Evolutionary conservation across 345 rosid genomes (phyloP), one percentile per base, ranked within the genome.

Genomic region (Laguncularia racemosa): DNA sequence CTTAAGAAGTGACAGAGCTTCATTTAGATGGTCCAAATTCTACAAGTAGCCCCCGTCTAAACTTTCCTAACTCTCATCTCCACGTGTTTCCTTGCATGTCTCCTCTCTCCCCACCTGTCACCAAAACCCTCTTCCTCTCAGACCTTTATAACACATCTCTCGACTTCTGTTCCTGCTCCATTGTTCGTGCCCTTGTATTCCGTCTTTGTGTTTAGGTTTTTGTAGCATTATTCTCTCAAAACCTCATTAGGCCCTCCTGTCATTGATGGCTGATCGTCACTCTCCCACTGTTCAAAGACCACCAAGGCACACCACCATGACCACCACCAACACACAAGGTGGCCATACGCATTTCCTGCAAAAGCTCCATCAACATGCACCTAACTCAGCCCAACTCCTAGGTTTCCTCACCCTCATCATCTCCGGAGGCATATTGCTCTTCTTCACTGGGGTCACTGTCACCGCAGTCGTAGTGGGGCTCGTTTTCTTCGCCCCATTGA

Each of bases 391-490:
- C 58, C 95, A 84, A 14, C 75, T 78, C 56, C 13, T 79, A 20
- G 95, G 95, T 2, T 16, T 82, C 58, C 62, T 85, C 14, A 62
- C 85, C 45, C 76, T 92, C 46, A 3, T 82, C 53, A 56, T 92
- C 66, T 66, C 95, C 16, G 76, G 78, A 52, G 77, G 79, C 62
- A 61, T 84, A 58, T 83, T 92, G 49, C 85, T 92, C 60, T 63
- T 83, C 57, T 85, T 92, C 62, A 64, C 85, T 2, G 95, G 95
- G 19, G 19, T 81, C 59, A 80, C 89, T 16, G 62, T 72, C 56
- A 77, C 89, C 0, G 77, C 67, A 3, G 23, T 60, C 44, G 55
- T 79, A 53, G 60, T 83, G 14, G 84, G 77, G 33, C 60, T 92
- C 20, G 69, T 86, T 58, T 63, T 82, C 64, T 67, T 80, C 44